Percentiles rank a stretch among this genome's conserved stretches.
These are phyloP conservation scores for Nidula niveotomentosa DNA, from an alignment of 1,284 basidiomycete species.

Conservation along the genomic window DNA sequence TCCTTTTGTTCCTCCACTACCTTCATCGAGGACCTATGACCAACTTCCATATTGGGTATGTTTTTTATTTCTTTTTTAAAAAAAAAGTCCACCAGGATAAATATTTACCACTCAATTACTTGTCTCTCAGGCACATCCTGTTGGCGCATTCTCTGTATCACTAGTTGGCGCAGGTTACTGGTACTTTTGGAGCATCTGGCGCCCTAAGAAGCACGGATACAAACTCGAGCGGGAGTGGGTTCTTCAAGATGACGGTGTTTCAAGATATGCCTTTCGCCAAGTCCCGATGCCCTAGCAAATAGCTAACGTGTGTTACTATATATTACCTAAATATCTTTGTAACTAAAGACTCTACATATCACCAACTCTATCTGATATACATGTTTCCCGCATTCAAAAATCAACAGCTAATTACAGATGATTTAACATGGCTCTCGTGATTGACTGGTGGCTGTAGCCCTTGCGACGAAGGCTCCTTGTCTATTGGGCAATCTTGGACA, in stretches of 20 bases:
- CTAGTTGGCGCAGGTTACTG: constrained; percentile 57
- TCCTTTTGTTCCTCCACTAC: constrained; percentile 58
- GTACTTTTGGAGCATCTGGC: constrained; percentile 54
- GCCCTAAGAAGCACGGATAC: constrained; percentile 53
- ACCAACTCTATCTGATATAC: too few relatives aligned
- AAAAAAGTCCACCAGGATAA: background rate
- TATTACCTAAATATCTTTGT: too few relatives aligned
- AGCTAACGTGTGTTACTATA: too few relatives aligned
- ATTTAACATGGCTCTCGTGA: too few relatives aligned
- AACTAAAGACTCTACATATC: too few relatives aligned
- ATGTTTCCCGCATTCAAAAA: too few relatives aligned
- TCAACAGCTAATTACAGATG: too few relatives aligned
- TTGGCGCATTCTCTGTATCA: constrained; percentile 49
- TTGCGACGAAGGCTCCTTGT: too few relatives aligned
- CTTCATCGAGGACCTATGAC: constrained; percentile 50
- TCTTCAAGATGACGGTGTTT: constrained; percentile 51
- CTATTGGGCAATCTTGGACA: too few relatives aligned
- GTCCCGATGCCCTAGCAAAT: constrained; percentile 8
- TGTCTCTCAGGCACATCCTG: constrained; percentile 45
- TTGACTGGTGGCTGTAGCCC: too few relatives aligned
- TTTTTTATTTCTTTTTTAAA: constrained; percentile 4
- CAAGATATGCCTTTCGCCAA: constrained; percentile 40
- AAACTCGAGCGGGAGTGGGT: constrained; percentile 45
- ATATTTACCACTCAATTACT: background rate
- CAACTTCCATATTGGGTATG: constrained; percentile 67